Conservation (phyloP, 345 rosid species). For the Ailanthus altissimus region DNA sequence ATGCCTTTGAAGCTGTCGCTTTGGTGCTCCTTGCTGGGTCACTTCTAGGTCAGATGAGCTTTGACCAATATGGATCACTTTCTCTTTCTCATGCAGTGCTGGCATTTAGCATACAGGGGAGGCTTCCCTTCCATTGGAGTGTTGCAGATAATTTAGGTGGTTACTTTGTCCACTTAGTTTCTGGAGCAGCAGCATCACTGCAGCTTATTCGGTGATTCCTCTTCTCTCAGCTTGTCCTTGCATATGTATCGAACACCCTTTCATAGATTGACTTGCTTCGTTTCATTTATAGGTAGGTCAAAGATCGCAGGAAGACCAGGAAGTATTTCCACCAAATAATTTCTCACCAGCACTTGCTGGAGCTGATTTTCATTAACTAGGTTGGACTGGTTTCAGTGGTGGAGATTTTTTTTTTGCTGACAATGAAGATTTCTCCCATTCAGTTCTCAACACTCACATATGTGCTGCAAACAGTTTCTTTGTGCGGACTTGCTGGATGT, state of each 20-base stretch:
- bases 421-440: constrained; percentile 13
- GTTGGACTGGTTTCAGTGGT: constrained; percentile 15
- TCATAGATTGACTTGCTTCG: background rate
- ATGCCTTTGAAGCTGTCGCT: constrained; percentile 36
- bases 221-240: background rate
- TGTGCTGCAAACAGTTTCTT: constrained; percentile 15
- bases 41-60: constrained; percentile 34
- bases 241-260: background rate
- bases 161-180: constrained; percentile 36
- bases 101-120: constrained; percentile 36
- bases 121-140: constrained; percentile 36
- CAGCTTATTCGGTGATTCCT: constrained; percentile 32
- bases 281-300: constrained; percentile 11
- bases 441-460: constrained; percentile 15
- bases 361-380: constrained; percentile 14
- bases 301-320: background rate
- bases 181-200: constrained; percentile 31
- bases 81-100: constrained; percentile 35
- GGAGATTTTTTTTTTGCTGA: constrained; percentile 15
- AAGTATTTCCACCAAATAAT: constrained; percentile 9
- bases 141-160: constrained; percentile 32
- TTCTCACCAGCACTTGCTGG: background rate
- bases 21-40: constrained; percentile 32
- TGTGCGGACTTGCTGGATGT: background rate
- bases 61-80: constrained; percentile 34